These are phyloP conservation scores for Coix lacrymajobi DNA, from an alignment of 176 grass and related monocot genomes.

Conservation along the genomic window DNA sequence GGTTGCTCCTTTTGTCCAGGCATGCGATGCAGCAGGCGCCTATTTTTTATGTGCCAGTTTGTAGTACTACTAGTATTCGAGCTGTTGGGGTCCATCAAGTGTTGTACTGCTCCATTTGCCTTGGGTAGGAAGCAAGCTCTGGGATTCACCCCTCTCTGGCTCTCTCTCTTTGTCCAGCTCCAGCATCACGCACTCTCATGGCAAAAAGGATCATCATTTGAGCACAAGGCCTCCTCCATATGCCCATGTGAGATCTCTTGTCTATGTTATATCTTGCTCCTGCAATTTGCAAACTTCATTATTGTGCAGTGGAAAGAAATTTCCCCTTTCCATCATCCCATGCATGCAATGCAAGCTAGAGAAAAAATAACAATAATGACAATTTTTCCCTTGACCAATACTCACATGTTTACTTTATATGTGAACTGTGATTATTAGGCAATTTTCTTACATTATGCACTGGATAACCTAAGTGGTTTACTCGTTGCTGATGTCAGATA, in stretches of 20 bases:
- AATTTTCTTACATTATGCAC: background rate
- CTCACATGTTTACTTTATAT: conserved; percentile 8
- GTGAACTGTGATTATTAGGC: background rate
- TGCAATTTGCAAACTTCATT: conserved; percentile 43
- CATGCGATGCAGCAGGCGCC: conserved; percentile 41
- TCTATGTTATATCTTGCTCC: conserved; percentile 36
- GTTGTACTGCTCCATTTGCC: conserved; percentile 81
- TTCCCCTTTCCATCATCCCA: conserved; percentile 45
- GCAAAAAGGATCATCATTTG: conserved; percentile 93
- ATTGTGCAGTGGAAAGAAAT: conserved; percentile 51
- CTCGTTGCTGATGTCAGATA: background rate
- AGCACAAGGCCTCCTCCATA: conserved; percentile 47
- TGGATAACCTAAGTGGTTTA: background rate
- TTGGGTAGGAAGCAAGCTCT: conserved; percentile 86
- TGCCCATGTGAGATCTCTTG: conserved; percentile 78
- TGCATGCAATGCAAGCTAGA: conserved; percentile 25
- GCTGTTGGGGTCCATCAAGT: conserved; percentile 81
- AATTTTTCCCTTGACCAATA: background rate
- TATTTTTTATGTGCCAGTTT: conserved; percentile 55
- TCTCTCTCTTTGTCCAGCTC: conserved; percentile 21
- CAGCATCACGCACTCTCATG: conserved; percentile 58
- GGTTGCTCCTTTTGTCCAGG: conserved; percentile 39
- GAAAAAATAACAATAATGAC: background rate
- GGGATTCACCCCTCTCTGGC: conserved; percentile 48
- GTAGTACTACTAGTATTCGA: conserved; percentile 5